A percentile compares a stretch with the other conserved stretches of the same genome.
Evolutionary conservation across 2,329 filamentous ascomycete genomes (phyloP).

Genomic region (Harringtonia aguacate): DNA sequence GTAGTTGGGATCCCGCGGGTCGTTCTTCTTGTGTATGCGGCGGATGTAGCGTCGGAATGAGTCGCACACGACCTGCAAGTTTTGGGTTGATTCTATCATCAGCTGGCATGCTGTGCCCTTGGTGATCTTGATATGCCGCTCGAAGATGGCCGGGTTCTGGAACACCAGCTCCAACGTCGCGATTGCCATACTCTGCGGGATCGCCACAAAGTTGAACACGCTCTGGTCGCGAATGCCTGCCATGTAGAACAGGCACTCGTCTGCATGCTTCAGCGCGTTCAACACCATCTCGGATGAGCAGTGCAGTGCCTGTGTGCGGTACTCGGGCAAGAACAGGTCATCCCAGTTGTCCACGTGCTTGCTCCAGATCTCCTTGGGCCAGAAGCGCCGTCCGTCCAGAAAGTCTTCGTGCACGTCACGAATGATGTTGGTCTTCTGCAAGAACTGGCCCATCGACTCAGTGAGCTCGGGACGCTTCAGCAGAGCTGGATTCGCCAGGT

Average conservation of each 20-base stretch:
- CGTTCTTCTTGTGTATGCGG: conserved; percentile 87
- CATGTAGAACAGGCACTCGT: conserved; percentile 97
- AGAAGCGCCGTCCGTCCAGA: conserved; percentile 81
- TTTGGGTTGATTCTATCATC: conserved; percentile 90
- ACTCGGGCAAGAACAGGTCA: conserved; percentile 75
- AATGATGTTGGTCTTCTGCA: conserved; percentile 99
- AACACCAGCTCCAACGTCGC: conserved; percentile 88
- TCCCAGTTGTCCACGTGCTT: conserved; percentile 87
- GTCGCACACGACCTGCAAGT: conserved; percentile 68
- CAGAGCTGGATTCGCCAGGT: conserved; percentile 77
- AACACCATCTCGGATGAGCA: conserved; percentile 93
- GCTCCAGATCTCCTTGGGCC: conserved; percentile 93
- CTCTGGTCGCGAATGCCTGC: conserved; percentile 90
- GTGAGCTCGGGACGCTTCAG: conserved; percentile 69
- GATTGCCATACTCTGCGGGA: conserved; percentile 95
- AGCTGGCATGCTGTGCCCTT: conserved; percentile 87
- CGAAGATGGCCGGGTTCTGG: conserved; percentile 77
- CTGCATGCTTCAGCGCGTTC: conserved; percentile 73
- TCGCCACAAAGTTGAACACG: conserved; percentile 97
- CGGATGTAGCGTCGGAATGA: conserved; percentile 70
- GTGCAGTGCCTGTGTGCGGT: conserved; percentile 67
- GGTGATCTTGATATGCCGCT: conserved; percentile 89
- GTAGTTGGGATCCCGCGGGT: conserved; percentile 85
- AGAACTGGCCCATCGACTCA: conserved; percentile 93
- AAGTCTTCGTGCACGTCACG: conserved; percentile 88